phyloP scores from a whole-genome alignment of 495 filamentous ascomycete species.

The Pyrenopolyporus hunteri region DNA sequence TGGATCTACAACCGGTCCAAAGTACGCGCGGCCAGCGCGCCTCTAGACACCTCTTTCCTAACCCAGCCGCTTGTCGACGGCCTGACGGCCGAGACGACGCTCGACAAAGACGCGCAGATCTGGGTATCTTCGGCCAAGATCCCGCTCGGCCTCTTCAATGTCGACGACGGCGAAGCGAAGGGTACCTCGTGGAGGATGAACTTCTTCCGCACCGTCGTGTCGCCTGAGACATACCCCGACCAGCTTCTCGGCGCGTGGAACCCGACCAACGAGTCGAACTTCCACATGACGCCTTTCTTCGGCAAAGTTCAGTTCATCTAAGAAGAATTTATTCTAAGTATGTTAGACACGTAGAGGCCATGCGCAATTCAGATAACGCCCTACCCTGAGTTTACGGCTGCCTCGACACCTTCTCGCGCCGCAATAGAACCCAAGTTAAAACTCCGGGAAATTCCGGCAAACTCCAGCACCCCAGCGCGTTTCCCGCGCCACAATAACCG shows the following conservation, averaged over 20 bases:
- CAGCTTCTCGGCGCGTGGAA: slow-evolving; percentile 43
- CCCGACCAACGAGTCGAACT: slow-evolving; percentile 41
- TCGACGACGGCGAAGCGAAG: slow-evolving; percentile 40
- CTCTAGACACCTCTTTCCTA: slow-evolving; percentile 38
- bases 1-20: slow-evolving; percentile 47
- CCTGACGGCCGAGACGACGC: slow-evolving; percentile 35
- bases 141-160: slow-evolving; percentile 45
- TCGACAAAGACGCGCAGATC: slow-evolving; percentile 35
- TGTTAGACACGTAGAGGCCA: neutral
- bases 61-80: slow-evolving; percentile 38
- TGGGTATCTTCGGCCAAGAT: slow-evolving; percentile 39
- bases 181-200: slow-evolving; percentile 46
- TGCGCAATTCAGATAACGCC: neutral
- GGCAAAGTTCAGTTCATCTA: slow-evolving; percentile 41
- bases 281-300: slow-evolving; percentile 45
- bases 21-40: slow-evolving; percentile 33
- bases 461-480: no score
- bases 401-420: no score
- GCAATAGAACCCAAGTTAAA: no score
- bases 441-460: no score
- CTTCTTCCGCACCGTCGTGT: slow-evolving; percentile 43
- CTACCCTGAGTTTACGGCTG: no score
- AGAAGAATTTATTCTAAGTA: neutral
- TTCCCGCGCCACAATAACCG: no score
- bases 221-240: slow-evolving; percentile 41